Conservation (phyloP, 1,284 basidiomycete genomes). For the Pseudozyma sp. region DNA sequence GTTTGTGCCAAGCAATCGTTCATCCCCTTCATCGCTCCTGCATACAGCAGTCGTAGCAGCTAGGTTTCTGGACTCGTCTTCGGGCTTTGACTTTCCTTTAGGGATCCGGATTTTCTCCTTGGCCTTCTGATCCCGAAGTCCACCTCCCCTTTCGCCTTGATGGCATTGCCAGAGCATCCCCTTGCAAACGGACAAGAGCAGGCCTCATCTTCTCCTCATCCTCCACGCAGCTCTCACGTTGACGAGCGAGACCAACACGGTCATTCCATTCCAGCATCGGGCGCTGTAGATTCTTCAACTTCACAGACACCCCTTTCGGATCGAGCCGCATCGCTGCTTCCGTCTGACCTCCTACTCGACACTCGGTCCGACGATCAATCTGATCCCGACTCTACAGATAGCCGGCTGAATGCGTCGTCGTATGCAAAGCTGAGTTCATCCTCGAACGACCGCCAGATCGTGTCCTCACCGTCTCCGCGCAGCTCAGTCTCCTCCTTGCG, state of each 20-base stretch:
- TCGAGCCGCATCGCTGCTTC: background rate
- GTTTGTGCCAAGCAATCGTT: no score
- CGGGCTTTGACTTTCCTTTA: no score
- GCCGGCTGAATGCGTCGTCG: background rate
- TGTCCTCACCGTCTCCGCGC: background rate
- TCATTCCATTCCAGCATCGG: background rate
- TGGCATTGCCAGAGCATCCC: conserved; percentile 21
- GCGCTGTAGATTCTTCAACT: no score
- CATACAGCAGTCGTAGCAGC: no score
- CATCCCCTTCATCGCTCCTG: no score
- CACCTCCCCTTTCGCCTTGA: conserved; percentile 21
- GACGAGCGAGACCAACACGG: background rate
- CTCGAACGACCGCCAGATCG: background rate
- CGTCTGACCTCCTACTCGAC: background rate
- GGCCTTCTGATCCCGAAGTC: background rate
- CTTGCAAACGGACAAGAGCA: conserved; percentile 32
- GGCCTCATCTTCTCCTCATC: conserved; percentile 7
- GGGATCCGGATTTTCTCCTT: background rate
- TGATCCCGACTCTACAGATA: background rate
- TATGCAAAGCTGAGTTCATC: background rate
- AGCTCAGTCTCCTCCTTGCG: no score
- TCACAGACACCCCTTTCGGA: background rate
- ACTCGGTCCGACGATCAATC: no score
- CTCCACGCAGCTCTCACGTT: background rate
- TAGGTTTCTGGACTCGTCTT: no score